Evolutionary conservation across 192 early-diverging fungal genomes (phyloP).

Genomic region (Entomortierella beljakovae): DNA sequence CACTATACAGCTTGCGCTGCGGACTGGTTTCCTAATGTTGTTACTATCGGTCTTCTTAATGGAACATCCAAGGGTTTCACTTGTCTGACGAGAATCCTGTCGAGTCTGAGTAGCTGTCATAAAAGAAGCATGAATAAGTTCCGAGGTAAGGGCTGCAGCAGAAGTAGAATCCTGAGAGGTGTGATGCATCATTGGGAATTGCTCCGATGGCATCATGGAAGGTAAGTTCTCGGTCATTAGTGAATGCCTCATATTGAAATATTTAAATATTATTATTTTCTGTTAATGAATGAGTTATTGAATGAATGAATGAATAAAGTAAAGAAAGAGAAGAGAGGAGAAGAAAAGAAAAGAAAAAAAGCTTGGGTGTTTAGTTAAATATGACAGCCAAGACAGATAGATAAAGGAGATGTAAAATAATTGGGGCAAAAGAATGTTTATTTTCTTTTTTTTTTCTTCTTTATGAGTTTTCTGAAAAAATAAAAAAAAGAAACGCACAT

Average conservation of each 20-base stretch:
- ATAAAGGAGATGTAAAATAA: too few relatives aligned
- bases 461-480: too few relatives aligned
- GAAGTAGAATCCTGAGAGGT: background rate
- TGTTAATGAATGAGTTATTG: background rate
- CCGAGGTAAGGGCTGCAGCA: constrained; percentile 23
- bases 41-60: too few relatives aligned
- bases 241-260: constrained; percentile 30
- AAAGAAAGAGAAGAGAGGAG: background rate
- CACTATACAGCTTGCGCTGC: constrained; percentile 11
- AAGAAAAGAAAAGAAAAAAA: background rate
- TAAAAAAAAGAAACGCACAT: too few relatives aligned
- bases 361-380: too few relatives aligned
- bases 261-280: too few relatives aligned
- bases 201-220: constrained; percentile 15
- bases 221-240: constrained; percentile 35
- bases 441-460: too few relatives aligned
- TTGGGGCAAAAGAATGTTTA: too few relatives aligned
- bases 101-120: constrained; percentile 27
- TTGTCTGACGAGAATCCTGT: background rate
- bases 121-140: constrained; percentile 44
- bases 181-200: constrained; percentile 29
- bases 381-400: too few relatives aligned
- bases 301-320: background rate
- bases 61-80: background rate
- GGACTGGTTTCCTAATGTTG: background rate